Base-by-base conservation (phyloP, 2,329 filamentous ascomycete genomes). In the Zopfia rhizophila region DNA sequence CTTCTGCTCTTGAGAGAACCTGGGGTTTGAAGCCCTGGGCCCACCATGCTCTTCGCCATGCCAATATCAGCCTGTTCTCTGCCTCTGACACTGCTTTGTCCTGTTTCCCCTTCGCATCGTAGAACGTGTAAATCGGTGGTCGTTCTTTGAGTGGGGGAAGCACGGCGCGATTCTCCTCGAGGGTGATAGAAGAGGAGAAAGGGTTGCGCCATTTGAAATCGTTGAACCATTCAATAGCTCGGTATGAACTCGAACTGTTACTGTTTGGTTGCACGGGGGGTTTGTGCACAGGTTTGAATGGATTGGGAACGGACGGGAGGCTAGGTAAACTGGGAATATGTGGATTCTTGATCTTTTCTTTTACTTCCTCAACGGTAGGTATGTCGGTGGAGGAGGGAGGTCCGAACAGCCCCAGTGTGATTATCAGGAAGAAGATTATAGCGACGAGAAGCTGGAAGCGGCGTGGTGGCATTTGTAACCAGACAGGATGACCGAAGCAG, bases 31-130 rank as follows among this genome's bases (percentile, higher is more conserved):
- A 97, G 8, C 93, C 94, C 62, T 95, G 86, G 0, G 92, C 91
- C 90, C 91, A 97, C 91, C 93, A 97, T 3, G 93, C 92, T 32
- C 91, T 83, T 49, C 92, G 83, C 94, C 94, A 97, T 40, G 89
- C 88, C 45, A 96, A 76, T 36, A 97, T 79, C 48, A 97, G 75
- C 47, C 87, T 82, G 63, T 87, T 87, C 68, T 97, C 90, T 3
- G 90, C 89, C 48, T 88, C 82, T 58, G 83, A 83, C 38, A 83
- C 80, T 13, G 82, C 81, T 36, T 82, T 78, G 22, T 88, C 82
- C 69, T 87, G 87, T 60, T 80, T 79, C 50, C 78, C 69, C 4
- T 82, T 84, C 8, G 83, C 77, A 63, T 96, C 91, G 69, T 96
- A 96, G 72, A 93, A 97, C 54, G 91, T 96, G 73, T 96, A 97